Percentiles rank a stretch among this genome's conserved stretches.
These are phyloP conservation scores for Triticum dicoccoides DNA, from an alignment of 176 grass and related monocot genomes.

Conservation along the genomic window DNA sequence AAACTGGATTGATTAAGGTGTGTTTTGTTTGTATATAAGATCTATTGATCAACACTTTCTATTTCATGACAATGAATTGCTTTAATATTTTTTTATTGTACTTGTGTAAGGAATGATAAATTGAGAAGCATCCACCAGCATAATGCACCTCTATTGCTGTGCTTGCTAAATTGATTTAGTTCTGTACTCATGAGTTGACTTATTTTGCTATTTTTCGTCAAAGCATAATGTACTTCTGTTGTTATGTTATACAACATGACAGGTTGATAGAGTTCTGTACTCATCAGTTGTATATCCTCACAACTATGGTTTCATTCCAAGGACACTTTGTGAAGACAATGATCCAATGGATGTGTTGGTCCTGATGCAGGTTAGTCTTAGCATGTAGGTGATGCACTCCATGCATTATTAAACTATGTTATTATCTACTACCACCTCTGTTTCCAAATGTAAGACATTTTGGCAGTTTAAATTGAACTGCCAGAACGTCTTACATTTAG, in stretches of 20 bases:
- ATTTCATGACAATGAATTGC: background rate
- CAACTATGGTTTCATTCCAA: conserved; percentile 73
- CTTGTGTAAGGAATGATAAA: background rate
- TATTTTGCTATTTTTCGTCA: background rate
- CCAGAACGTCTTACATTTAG: no score
- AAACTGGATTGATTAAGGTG: conserved; percentile 65
- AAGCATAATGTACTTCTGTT: background rate
- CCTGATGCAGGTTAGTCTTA: conserved; percentile 58
- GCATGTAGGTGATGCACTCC: background rate
- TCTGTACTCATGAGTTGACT: background rate
- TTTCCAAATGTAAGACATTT: no score
- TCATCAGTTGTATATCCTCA: conserved; percentile 79
- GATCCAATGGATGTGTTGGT: conserved; percentile 82
- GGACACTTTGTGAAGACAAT: conserved; percentile 71
- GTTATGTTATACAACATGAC: conserved; percentile 15
- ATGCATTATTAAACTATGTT: no score
- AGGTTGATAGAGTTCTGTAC: conserved; percentile 68
- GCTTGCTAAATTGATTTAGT: background rate
- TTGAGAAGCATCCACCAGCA: background rate
- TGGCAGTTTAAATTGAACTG: no score
- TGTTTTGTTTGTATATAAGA: no score
- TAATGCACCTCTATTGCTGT: background rate
- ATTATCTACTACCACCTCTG: no score
- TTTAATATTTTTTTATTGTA: background rate
- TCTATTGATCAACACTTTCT: background rate